Evolutionary conservation across 202 grass and related monocot genomes (phyloP).

Genomic region (Zoysia matrella): DNA sequence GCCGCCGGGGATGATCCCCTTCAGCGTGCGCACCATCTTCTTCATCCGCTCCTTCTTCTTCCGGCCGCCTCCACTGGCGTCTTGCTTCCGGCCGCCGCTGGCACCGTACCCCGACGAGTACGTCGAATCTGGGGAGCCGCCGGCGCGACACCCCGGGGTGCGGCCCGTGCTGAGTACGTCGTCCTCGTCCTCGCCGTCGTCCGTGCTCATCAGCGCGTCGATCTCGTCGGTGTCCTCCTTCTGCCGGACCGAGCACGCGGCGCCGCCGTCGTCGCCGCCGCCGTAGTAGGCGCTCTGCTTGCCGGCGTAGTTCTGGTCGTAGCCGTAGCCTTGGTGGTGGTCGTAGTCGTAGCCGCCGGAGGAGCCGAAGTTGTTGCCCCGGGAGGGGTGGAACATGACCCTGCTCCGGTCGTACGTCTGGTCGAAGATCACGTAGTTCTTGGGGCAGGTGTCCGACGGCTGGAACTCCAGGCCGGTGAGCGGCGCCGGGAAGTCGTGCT

Average conservation of each 20-base stretch:
- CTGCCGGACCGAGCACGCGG: constrained; percentile 36
- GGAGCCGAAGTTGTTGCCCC: constrained; percentile 46
- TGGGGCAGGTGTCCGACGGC: constrained; percentile 68
- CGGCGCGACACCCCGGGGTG: too few relatives aligned
- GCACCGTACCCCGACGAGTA: too few relatives aligned
- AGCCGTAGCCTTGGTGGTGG: not conserved
- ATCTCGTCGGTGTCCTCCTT: constrained; percentile 78
- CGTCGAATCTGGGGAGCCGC: too few relatives aligned
- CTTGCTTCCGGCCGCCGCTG: too few relatives aligned
- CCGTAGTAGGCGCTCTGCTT: constrained; percentile 24
- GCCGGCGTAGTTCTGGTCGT: constrained; percentile 33
- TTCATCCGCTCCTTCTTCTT: too few relatives aligned
- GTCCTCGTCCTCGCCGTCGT: constrained; percentile 69
- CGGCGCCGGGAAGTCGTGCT: constrained; percentile 68
- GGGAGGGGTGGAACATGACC: constrained; percentile 51
- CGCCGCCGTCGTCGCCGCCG: constrained; percentile 9
- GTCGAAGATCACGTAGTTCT: constrained; percentile 89
- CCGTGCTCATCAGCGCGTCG: constrained; percentile 77
- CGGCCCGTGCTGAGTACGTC: constrained; percentile 56
- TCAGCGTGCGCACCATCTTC: too few relatives aligned
- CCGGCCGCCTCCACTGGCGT: too few relatives aligned
- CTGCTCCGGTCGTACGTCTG: constrained; percentile 74
- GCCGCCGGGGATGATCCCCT: too few relatives aligned
- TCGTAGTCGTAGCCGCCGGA: constrained; percentile 6
- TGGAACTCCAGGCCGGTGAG: constrained; percentile 74